phyloP scores from a whole-genome alignment of 228 moss, liverwort and hornwort species.

The Sphagnum magellanicum region DNA sequence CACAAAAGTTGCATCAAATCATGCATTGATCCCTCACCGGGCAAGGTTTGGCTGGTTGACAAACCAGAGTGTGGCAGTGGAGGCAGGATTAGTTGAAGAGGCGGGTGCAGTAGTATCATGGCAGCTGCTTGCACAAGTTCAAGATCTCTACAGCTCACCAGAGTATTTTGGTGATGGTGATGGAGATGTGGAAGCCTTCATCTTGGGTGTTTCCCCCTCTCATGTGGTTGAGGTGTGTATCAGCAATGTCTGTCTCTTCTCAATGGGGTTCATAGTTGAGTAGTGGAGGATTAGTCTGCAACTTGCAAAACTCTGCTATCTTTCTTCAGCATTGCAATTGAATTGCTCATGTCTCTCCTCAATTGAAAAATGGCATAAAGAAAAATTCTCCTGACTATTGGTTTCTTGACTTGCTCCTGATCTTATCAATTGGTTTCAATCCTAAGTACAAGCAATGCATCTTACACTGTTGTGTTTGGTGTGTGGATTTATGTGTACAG shows the following conservation, averaged over 20 bases:
- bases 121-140: conserved; percentile 20
- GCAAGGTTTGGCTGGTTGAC: conserved; percentile 16
- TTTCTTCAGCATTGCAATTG: too few relatives aligned
- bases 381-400: too few relatives aligned
- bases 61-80: conserved; percentile 15
- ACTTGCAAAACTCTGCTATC: too few relatives aligned
- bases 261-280: neutral
- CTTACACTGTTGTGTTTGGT: too few relatives aligned
- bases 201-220: conserved; percentile 13
- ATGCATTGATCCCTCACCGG: conserved; percentile 20
- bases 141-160: conserved; percentile 19
- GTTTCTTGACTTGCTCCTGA: too few relatives aligned
- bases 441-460: too few relatives aligned
- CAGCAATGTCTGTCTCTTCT: neutral
- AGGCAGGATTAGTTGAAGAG: conserved; percentile 17
- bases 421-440: too few relatives aligned
- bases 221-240: conserved; percentile 22
- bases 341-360: too few relatives aligned
- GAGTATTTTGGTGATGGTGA: conserved; percentile 14
- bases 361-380: too few relatives aligned
- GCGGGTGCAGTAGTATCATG: conserved; percentile 8
- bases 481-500: conserved; percentile 14
- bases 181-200: conserved; percentile 21
- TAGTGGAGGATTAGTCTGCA: too few relatives aligned
- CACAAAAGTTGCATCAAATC: conserved; percentile 12